phyloP scores from a whole-genome alignment of 2,329 filamentous ascomycete species.

The Alternaria ventricosa region DNA sequence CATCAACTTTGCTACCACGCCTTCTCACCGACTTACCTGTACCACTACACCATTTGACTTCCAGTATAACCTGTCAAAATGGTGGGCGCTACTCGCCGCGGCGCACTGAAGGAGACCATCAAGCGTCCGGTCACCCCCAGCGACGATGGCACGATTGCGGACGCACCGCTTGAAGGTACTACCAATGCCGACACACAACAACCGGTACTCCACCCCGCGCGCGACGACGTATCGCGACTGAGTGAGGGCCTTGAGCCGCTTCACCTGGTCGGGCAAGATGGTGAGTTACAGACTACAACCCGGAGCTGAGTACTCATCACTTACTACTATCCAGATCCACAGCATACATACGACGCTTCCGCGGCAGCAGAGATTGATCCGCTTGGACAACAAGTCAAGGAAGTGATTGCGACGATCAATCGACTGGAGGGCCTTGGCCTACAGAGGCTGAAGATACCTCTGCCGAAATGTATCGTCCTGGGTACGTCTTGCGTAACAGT shows the following conservation, averaged over 20 bases:
- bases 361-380: conserved; percentile 17
- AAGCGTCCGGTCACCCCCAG: not conserved
- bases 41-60: not conserved
- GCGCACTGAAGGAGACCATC: rapidly evolving
- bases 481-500: conserved; percentile 52
- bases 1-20: not conserved
- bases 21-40: not conserved
- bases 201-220: not conserved
- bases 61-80: not conserved
- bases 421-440: conserved; percentile 73
- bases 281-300: conserved; percentile 1
- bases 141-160: conserved; percentile 3
- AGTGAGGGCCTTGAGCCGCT: conserved; percentile 14
- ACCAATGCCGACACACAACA: not conserved
- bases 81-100: conserved; percentile 4
- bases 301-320: not conserved
- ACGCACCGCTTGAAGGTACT: not conserved
- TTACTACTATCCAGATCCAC: not conserved
- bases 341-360: not conserved
- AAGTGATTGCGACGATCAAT: conserved; percentile 69
- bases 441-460: conserved; percentile 67
- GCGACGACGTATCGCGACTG: conserved; percentile 11
- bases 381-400: conserved; percentile 69
- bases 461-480: conserved; percentile 82
- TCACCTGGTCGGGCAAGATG: not conserved